These are phyloP conservation scores for Simmondsia chinensis DNA, from an alignment of 148 eudicot genomes.

Conservation along the genomic window DNA sequence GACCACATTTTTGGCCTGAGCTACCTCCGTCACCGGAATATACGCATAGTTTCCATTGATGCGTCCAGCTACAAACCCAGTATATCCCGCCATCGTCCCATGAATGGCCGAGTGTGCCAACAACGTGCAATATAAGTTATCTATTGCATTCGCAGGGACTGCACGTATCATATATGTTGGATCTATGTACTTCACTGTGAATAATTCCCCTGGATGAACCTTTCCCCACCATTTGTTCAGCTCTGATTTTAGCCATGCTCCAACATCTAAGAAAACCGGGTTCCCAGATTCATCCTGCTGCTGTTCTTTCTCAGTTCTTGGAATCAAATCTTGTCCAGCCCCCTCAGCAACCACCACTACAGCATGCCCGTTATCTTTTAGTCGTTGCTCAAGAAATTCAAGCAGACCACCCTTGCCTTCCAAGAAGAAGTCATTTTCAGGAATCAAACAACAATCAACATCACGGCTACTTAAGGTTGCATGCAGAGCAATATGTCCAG, in stretches of 20 bases:
- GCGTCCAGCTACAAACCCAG: conserved; percentile 60
- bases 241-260: conserved; percentile 62
- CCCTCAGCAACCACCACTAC: conserved; percentile 77
- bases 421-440: conserved; percentile 52
- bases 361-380: conserved; percentile 44
- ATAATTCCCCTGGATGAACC: conserved; percentile 38
- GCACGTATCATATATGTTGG: conserved; percentile 81
- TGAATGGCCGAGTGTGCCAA: conserved; percentile 73
- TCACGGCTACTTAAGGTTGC: conserved; percentile 73
- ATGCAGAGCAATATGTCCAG: conserved; percentile 70
- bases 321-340: conserved; percentile 66
- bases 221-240: conserved; percentile 60
- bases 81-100: conserved; percentile 71
- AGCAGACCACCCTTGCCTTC: conserved; percentile 65
- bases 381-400: conserved; percentile 33
- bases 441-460: conserved; percentile 70
- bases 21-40: conserved; percentile 59
- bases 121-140: conserved; percentile 57
- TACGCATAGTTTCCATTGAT: conserved; percentile 59
- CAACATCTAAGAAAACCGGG: conserved; percentile 54
- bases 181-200: conserved; percentile 69
- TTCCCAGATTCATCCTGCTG: conserved; percentile 69
- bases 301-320: conserved; percentile 26
- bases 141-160: conserved; percentile 62
- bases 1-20: conserved; percentile 40